Evolutionary conservation across 441 rosid genomes (phyloP).

Genomic region (Arabidopsis lyrata): DNA sequence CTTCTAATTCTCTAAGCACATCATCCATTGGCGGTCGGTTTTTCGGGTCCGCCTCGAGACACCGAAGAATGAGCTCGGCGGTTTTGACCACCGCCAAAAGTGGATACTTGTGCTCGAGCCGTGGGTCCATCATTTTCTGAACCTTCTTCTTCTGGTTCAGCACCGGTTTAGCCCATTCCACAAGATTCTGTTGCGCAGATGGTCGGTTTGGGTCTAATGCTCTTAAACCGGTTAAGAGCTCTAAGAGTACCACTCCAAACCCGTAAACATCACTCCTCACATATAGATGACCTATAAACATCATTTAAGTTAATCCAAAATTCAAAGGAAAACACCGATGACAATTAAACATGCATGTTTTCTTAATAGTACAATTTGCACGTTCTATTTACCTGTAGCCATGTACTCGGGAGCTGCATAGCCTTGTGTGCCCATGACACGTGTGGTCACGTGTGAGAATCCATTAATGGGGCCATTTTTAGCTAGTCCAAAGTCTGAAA

Average conservation of each 20-base stretch:
- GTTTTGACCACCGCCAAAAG: slow-evolving; percentile 52
- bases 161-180: slow-evolving; percentile 68
- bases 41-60: slow-evolving; percentile 70
- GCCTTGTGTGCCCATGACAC: slow-evolving; percentile 81
- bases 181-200: slow-evolving; percentile 49
- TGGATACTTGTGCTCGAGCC: slow-evolving; percentile 65
- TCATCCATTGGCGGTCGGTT: slow-evolving; percentile 78
- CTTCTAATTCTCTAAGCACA: slow-evolving; percentile 52
- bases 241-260: slow-evolving; percentile 85
- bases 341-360: not conserved
- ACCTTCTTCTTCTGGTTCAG: slow-evolving; percentile 58
- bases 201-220: slow-evolving; percentile 73
- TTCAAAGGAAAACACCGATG: not conserved
- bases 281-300: slow-evolving; percentile 73
- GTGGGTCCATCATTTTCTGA: slow-evolving; percentile 72
- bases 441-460: slow-evolving; percentile 73
- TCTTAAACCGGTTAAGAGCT: slow-evolving; percentile 72
- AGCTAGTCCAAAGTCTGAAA: slow-evolving; percentile 90
- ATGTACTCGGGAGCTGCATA: slow-evolving; percentile 92
- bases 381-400: slow-evolving; percentile 60
- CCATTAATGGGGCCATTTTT: slow-evolving; percentile 79
- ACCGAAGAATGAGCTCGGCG: slow-evolving; percentile 59
- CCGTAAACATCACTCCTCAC: slow-evolving; percentile 91
- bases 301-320: not conserved
- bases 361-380: not conserved